Evolutionary conservation across 768 basidiomycete genomes (phyloP).

Genomic region (Russula dissimulans): DNA sequence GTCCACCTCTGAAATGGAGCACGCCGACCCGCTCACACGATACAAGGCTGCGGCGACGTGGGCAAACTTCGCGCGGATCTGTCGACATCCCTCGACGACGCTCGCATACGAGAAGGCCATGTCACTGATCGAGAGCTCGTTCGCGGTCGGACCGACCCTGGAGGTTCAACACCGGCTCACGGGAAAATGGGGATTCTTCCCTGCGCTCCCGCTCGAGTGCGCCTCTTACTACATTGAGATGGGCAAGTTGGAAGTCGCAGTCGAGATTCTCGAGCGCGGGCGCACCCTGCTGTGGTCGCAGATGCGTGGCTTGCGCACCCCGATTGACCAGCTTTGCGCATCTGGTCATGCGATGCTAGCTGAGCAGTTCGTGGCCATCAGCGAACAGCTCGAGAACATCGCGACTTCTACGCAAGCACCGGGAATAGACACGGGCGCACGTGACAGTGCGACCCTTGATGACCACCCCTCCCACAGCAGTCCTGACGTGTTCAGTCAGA

Average conservation of each 20-base stretch:
- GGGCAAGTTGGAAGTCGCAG: neutral
- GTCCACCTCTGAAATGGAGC: neutral
- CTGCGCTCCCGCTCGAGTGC: neutral
- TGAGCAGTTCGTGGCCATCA: neutral
- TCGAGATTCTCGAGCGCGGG: constrained; percentile 13
- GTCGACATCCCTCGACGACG: neutral
- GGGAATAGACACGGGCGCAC: neutral
- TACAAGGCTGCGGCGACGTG: neutral
- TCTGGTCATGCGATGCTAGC: neutral
- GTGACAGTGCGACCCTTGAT: neutral
- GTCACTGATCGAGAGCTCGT: neutral
- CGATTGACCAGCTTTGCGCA: constrained; percentile 9
- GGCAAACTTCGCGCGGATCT: neutral
- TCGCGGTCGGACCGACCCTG: neutral
- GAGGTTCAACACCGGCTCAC: constrained; percentile 1
- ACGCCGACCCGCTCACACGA: neutral
- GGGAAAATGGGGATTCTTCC: neutral
- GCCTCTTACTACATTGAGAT: constrained; percentile 4
- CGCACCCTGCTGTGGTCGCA: constrained; percentile 15
- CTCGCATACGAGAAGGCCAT: neutral
- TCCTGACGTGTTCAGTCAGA: neutral
- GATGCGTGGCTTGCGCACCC: constrained; percentile 11
- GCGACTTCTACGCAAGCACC: neutral
- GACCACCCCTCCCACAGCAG: neutral
- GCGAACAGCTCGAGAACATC: neutral